Percentiles rank a stretch among this genome's conserved stretches.
Evolutionary conservation across 495 filamentous ascomycete species (phyloP).

Genomic region (Cetradonia linearis): DNA sequence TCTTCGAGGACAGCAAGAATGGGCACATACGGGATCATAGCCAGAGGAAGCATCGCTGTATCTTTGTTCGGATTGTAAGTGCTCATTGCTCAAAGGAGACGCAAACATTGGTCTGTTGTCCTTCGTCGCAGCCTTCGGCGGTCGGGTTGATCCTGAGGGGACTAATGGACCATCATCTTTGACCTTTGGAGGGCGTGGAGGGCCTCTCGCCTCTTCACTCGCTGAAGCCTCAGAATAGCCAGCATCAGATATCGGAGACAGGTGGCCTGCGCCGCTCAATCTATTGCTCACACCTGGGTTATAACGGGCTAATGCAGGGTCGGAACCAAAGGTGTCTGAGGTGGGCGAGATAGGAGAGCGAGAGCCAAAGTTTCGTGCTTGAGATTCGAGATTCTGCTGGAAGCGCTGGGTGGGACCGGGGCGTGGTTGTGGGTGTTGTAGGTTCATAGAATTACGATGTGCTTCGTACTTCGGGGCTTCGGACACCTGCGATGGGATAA

Average conservation of each 20-base stretch:
- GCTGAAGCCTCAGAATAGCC: conserved; percentile 40
- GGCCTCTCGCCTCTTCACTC: conserved; percentile 29
- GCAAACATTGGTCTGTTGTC: conserved; percentile 32
- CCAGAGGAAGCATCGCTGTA: conserved; percentile 19
- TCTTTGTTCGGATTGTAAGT: conserved; percentile 28
- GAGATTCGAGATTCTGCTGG: conserved; percentile 66
- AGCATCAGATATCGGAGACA: conserved; percentile 45
- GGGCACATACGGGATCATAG: conserved; percentile 16
- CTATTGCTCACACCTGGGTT: conserved; percentile 32
- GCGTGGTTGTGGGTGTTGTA: conserved; percentile 85
- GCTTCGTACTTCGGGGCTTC: conserved; percentile 87
- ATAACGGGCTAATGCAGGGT: conserved; percentile 38
- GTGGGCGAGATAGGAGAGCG: conserved; percentile 51
- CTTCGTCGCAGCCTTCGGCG: conserved; percentile 35
- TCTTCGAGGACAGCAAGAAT: background rate
- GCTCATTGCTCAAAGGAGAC: conserved; percentile 30
- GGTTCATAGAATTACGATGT: conserved; percentile 77
- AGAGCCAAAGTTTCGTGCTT: conserved; percentile 60
- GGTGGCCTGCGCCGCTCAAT: conserved; percentile 37
- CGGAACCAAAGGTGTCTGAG: conserved; percentile 65
- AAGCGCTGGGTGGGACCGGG: conserved; percentile 74
- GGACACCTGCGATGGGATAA: conserved; percentile 53
- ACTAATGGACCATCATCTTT: conserved; percentile 44
- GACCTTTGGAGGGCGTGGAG: conserved; percentile 44
- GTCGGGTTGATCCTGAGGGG: conserved; percentile 32